Base-by-base conservation (phyloP, 2,329 filamentous ascomycete genomes). In the Zasmidium angulare region DNA sequence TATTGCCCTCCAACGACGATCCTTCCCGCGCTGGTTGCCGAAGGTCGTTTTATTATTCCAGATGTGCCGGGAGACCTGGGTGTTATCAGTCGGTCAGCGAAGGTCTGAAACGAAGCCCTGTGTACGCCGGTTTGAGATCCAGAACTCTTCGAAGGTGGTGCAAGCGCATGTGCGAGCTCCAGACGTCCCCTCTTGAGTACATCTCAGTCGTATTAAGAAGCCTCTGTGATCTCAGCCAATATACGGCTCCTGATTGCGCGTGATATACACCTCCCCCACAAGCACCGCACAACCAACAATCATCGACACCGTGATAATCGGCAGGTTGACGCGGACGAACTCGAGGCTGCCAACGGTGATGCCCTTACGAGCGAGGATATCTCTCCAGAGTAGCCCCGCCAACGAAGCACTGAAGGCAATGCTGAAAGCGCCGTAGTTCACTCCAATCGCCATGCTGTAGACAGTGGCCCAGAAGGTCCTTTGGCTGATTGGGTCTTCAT, bases 401-500 rank as follows among this genome's bases (percentile, higher is more conserved):
- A 91, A 74, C 0, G 87, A 89, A 0, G 87, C 88, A 63, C 86
- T 89, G 66, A 91, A 89, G 0, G 87, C 86, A 0, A 85, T 84
- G 69, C 87, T 89, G 69, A 90, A 91, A 0, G 88, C 89, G 2
- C 88, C 88, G 59, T 86, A 91, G 71, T 91, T 91, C 61, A 90
- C 86, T 1, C 88, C 88, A 0, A 91, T 75, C 0, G 88, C 88
- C 86, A 91, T 89, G 71, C 83, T 84, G 72, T 91, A 91, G 0
- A 91, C 84, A 0, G 88, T 89, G 0, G 83, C 88, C 88, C 87
- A 90, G 69, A 90, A 90, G 0, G 83, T 88, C 2, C 88, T 81
- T 47, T 90, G 76, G 12, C 77, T 82, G 52, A 91, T 88, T 0
- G 79, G 72, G 1, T 71, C 74, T 0, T 74, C 73, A 43, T 78